Evolutionary conservation across 345 rosid species (phyloP).

Genomic region (Balakata baccata): DNA sequence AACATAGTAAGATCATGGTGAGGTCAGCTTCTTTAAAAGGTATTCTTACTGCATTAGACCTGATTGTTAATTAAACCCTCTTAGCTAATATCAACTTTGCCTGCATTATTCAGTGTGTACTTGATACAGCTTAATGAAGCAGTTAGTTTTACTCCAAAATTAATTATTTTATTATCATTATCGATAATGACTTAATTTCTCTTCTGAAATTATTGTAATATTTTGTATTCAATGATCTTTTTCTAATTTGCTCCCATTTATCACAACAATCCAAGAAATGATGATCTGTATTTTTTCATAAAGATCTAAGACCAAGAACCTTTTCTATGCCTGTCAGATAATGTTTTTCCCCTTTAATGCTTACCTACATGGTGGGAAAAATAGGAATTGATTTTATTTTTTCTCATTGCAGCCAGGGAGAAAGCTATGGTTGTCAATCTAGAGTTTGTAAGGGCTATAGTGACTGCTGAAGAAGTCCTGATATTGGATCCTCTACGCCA

Average conservation of each 20-base stretch:
- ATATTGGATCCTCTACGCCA: conserved; percentile 70
- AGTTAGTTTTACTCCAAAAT: not conserved
- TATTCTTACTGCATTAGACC: not conserved
- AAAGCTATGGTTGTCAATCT: conserved; percentile 86
- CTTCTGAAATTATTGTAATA: not conserved
- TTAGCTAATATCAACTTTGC: not conserved
- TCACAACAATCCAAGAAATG: not conserved
- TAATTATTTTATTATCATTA: not conserved
- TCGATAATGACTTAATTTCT: not conserved
- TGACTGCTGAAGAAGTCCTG: conserved; percentile 78
- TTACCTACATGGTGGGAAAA: not conserved
- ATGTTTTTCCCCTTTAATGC: not conserved
- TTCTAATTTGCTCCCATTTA: not conserved
- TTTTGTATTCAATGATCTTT: not conserved
- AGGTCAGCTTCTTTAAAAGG: not conserved
- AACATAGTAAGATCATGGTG: not conserved
- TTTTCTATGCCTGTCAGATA: too few species aligned
- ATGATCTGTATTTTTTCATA: not conserved
- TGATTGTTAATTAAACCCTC: not conserved
- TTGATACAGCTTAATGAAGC: not conserved
- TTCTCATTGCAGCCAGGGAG: conserved; percentile 60
- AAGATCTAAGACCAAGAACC: not conserved
- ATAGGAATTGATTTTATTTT: not conserved
- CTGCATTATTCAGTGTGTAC: not conserved
- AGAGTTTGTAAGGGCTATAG: conserved; percentile 77